Conservation (phyloP, 129 eudicot species). For the Arctium lappa region DNA sequence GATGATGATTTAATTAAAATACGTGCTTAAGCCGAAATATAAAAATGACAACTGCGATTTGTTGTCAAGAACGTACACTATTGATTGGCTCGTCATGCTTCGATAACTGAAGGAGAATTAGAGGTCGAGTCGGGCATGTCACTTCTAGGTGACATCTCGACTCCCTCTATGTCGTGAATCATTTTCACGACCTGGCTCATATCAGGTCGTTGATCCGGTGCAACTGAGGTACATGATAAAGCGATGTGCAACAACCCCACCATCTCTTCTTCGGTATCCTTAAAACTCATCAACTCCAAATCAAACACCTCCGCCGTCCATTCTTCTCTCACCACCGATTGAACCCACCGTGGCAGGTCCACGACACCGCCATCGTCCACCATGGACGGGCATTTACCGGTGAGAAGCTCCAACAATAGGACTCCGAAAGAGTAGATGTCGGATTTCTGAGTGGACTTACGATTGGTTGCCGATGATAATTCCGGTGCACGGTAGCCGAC, state of each 20-base stretch:
- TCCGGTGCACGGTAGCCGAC: conserved; percentile 85
- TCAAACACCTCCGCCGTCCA: conserved; percentile 97
- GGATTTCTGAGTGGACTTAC: conserved; percentile 55
- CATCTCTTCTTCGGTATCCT: conserved; percentile 85
- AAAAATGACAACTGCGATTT: not conserved
- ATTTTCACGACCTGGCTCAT: conserved; percentile 60
- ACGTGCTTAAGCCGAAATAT: not conserved
- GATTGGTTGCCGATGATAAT: conserved; percentile 28
- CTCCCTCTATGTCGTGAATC: conserved; percentile 67
- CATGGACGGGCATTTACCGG: conserved; percentile 68
- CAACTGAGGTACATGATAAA: conserved; percentile 55
- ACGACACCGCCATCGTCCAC: conserved; percentile 52
- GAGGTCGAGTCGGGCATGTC: conserved; percentile 39
- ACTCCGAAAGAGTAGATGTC: conserved; percentile 93
- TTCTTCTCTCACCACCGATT: conserved; percentile 85
- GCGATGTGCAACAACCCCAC: conserved; percentile 73
- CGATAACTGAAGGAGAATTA: conserved; percentile 52
- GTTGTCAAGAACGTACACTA: conserved; percentile 19
- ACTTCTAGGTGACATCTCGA: conserved; percentile 47
- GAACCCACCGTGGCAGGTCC: conserved; percentile 92
- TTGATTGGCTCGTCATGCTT: conserved; percentile 29
- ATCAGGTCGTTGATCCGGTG: conserved; percentile 68
- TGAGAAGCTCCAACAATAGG: conserved; percentile 70
- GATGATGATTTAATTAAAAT: not conserved
- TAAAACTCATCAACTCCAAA: conserved; percentile 83